Evolutionary conservation across 129 eudicot genomes (phyloP).

Genomic region (Rutidosis leptorrhynchoides): DNA sequence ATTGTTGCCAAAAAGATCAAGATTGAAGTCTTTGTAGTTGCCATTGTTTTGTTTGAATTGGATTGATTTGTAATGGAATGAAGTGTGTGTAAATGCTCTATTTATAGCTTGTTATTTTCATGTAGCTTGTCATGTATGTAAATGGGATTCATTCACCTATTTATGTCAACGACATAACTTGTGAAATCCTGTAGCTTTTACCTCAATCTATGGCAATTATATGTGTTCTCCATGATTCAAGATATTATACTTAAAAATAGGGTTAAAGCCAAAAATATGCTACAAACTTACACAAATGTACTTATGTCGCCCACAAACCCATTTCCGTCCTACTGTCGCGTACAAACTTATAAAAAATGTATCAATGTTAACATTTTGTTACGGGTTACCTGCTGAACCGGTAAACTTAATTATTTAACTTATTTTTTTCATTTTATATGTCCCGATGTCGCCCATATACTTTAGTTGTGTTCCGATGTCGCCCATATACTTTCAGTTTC

Average conservation of each 20-base stretch:
- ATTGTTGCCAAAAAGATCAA: slow-evolving; percentile 12
- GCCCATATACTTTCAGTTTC: too few species aligned
- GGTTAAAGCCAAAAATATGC: too few species aligned
- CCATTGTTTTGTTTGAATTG: slow-evolving; percentile 20
- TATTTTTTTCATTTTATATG: too few species aligned
- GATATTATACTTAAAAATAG: not conserved
- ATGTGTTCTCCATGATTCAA: slow-evolving; percentile 4
- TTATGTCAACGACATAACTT: slow-evolving; percentile 25
- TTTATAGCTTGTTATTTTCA: slow-evolving; percentile 11
- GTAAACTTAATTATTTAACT: too few species aligned
- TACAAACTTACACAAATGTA: too few species aligned
- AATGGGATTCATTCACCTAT: not conserved
- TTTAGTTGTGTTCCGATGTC: too few species aligned
- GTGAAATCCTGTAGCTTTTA: slow-evolving; percentile 23
- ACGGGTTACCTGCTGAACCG: too few species aligned
- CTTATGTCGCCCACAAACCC: too few species aligned
- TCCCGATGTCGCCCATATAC: too few species aligned
- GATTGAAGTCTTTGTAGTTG: slow-evolving; percentile 11
- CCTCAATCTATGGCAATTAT: slow-evolving; percentile 18
- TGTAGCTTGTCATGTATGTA: slow-evolving; percentile 1
- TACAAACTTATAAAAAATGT: too few species aligned
- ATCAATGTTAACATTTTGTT: too few species aligned
- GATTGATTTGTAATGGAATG: not conserved
- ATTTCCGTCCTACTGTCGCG: too few species aligned
- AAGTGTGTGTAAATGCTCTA: not conserved